Evolutionary conservation across 164 flowering plant species (phyloP).

Genomic region (Umbilicus rupestris): DNA sequence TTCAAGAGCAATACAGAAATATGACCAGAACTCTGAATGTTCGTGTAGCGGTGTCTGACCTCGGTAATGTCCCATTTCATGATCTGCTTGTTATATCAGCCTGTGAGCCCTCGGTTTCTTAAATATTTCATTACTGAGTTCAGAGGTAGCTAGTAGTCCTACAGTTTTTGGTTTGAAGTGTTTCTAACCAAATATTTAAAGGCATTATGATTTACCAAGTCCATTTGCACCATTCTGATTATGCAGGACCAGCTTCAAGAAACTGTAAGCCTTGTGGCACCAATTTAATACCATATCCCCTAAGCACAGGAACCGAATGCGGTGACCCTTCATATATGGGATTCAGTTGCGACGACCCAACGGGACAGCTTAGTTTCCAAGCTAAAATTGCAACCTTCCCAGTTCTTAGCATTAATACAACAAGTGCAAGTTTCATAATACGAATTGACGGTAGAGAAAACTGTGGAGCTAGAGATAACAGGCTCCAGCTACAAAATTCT

Average conservation of each 20-base stretch:
- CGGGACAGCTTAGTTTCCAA: slow-evolving; percentile 22
- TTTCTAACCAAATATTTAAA: background rate
- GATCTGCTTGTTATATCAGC: background rate
- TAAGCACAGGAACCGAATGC: slow-evolving; percentile 32
- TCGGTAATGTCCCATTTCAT: slow-evolving; percentile 15
- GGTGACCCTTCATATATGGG: slow-evolving; percentile 29
- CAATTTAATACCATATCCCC: slow-evolving; percentile 32
- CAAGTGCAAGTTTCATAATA: slow-evolving; percentile 16
- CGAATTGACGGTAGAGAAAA: slow-evolving; percentile 8
- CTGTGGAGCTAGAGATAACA: slow-evolving; percentile 9
- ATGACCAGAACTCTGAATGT: slow-evolving; percentile 16
- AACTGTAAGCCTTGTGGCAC: slow-evolving; percentile 31
- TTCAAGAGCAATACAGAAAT: slow-evolving; percentile 19
- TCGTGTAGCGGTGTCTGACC: slow-evolving; percentile 15
- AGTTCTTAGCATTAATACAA: slow-evolving; percentile 21
- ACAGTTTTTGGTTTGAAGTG: background rate
- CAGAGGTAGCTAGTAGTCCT: no score
- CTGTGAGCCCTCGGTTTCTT: no score
- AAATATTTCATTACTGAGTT: no score
- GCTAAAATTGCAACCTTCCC: slow-evolving; percentile 13
- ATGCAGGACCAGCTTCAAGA: slow-evolving; percentile 23
- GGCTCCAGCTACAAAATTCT: slow-evolving; percentile 15
- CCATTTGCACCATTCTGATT: background rate
- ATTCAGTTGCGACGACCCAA: slow-evolving; percentile 23
- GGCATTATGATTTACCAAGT: background rate